Base-by-base conservation (phyloP, 73 alveolate species). In the Paraurostyla sp. region DNA sequence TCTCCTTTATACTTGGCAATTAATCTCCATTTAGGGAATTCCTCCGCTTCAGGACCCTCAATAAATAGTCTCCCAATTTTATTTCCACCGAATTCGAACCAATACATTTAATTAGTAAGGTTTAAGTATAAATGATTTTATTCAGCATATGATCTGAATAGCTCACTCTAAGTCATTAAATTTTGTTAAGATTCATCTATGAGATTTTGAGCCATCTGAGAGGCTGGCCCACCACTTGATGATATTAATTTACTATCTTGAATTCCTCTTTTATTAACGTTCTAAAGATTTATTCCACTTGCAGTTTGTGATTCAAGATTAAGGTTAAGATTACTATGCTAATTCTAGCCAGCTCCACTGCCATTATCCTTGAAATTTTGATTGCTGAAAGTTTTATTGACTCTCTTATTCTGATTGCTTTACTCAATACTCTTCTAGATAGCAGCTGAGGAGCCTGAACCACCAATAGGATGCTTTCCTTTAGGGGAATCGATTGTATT, bases 1-100 rank as follows among this genome's bases (percentile, higher is more conserved):
- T 97, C 97, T 16, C 93, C 92, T 76, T 97, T 97, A 71, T 93
- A 96, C 93, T 97, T 96, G 45, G 98, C 97, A 62, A 95, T 95
- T 29, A 94, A 89, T 43, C 96, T 90, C 99, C 99, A 96, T 83
- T 96, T 96, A 22, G 92, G 92, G 69, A 50, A 68, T 83, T 95
- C 93, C 93, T 96, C 96, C 30, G 94, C 93, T 84, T 65, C 93
- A 9, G 82, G 91, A 0, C 89, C 92, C 36, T 85, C 92, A 38
- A 91, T 57, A 41, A 81, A 94, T 63, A 95, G 96, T 73, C 96
- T 93, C 16, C 99, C 99, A 33, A 97, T 97, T 81, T 95, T 93
- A 60, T 89, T 91, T 20, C 99, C 99, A 16, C 99, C 99, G 85
- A 87, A 97, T 83, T 97, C 99, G 89, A 96, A 97, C 99, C 99